Conservation (phyloP, 805 yeast species). For the Babjeviella inositovora region DNA sequence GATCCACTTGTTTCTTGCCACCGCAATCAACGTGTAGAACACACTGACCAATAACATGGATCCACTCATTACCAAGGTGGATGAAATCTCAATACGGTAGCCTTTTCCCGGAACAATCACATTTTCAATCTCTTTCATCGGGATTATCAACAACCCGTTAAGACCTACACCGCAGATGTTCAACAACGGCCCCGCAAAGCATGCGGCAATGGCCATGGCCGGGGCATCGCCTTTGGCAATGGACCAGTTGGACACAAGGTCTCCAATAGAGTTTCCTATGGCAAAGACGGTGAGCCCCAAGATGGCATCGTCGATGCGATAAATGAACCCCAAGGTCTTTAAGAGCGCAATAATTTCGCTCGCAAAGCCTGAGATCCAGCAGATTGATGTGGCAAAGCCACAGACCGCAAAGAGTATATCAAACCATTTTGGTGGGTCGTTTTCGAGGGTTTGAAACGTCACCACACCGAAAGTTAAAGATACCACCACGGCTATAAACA, state of each 20-base stretch:
- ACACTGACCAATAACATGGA: slow-evolving; percentile 19
- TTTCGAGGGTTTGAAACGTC: not conserved
- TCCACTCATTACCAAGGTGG: slow-evolving; percentile 23
- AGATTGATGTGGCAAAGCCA: slow-evolving; percentile 55
- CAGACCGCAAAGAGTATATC: slow-evolving; percentile 12
- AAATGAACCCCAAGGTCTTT: slow-evolving; percentile 40
- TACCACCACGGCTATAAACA: not conserved
- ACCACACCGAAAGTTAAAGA: not conserved
- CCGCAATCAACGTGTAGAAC: slow-evolving; percentile 11
- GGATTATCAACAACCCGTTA: slow-evolving; percentile 38
- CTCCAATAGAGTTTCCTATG: slow-evolving; percentile 86
- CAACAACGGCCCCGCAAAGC: slow-evolving; percentile 85
- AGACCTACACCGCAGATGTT: slow-evolving; percentile 71
- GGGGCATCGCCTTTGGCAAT: slow-evolving; percentile 74
- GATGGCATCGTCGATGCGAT: slow-evolving; percentile 56
- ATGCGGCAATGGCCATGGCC: slow-evolving; percentile 86
- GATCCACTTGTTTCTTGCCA: slow-evolving; percentile 8
- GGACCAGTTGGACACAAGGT: slow-evolving; percentile 67
- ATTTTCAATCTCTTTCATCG: too few species aligned
- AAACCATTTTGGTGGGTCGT: not conserved
- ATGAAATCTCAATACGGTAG: slow-evolving; percentile 12
- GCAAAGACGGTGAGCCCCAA: slow-evolving; percentile 84
- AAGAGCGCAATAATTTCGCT: slow-evolving; percentile 52
- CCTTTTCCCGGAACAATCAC: too few species aligned
- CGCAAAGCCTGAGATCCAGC: slow-evolving; percentile 58